Evolutionary conservation across 805 yeast genomes (phyloP).

Genomic region (Starmerella ratchasimensis): DNA sequence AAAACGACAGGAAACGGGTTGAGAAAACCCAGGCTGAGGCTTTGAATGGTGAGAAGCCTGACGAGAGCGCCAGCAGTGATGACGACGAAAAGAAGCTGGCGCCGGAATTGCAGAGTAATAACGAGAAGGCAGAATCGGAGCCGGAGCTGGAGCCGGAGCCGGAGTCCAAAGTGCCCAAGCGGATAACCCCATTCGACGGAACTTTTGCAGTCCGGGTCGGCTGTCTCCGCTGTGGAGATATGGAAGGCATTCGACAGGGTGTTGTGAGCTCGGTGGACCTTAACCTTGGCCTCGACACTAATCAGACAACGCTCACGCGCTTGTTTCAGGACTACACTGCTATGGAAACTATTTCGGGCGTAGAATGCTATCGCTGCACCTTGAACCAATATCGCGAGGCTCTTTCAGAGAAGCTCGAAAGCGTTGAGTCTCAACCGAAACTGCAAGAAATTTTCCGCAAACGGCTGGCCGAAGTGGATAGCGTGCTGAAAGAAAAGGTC

Average conservation of each 20-base stretch:
- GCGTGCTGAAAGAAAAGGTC: conserved; percentile 48
- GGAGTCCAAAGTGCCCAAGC: conserved; percentile 1
- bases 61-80: background rate
- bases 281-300: conserved; percentile 14
- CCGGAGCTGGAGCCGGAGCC: too few relatives aligned
- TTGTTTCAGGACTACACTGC: conserved; percentile 27
- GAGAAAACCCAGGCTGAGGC: background rate
- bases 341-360: conserved; percentile 83
- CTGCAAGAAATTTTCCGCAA: conserved; percentile 26
- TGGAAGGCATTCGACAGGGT: conserved; percentile 78
- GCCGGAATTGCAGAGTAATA: conserved; percentile 1
- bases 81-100: background rate
- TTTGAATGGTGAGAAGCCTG: background rate
- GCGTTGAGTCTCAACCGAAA: background rate
- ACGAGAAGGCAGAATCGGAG: background rate
- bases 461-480: conserved; percentile 37
- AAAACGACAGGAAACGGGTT: conserved; percentile 22
- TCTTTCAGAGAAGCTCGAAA: conserved; percentile 18
- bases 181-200: conserved; percentile 83
- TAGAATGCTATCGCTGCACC: conserved; percentile 89
- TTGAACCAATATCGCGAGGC: conserved; percentile 29
- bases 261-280: conserved; percentile 37
- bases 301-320: conserved; percentile 14
- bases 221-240: conserved; percentile 81
- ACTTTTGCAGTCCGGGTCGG: conserved; percentile 78